Evolutionary conservation across 2,329 filamentous ascomycete genomes (phyloP).

Genomic region (Chrysosphaeria jannelii): DNA sequence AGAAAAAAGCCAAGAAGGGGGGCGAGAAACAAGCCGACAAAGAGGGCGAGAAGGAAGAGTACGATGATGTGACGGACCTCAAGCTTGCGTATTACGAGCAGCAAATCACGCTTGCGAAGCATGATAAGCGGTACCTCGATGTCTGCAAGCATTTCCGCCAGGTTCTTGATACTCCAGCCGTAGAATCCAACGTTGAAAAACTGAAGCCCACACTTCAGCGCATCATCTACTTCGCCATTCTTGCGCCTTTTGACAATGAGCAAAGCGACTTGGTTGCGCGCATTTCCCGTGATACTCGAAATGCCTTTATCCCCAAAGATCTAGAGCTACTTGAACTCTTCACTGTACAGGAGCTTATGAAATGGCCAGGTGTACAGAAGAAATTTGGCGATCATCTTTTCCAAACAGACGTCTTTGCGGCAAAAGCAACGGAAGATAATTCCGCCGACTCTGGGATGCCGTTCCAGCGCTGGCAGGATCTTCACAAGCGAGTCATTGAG

Average conservation of each 20-base stretch:
- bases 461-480: slow-evolving; percentile 64
- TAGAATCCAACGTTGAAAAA: slow-evolving; percentile 67
- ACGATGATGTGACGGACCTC: slow-evolving; percentile 86
- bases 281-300: slow-evolving; percentile 60
- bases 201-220: slow-evolving; percentile 69
- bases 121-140: slow-evolving; percentile 90
- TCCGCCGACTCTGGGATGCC: slow-evolving; percentile 32
- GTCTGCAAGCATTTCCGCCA: slow-evolving; percentile 96
- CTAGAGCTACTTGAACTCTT: slow-evolving; percentile 77
- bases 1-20: slow-evolving; percentile 55
- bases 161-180: slow-evolving; percentile 81
- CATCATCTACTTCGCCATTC: slow-evolving; percentile 91
- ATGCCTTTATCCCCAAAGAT: slow-evolving; percentile 46
- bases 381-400: slow-evolving; percentile 71
- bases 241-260: slow-evolving; percentile 93
- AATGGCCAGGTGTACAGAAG: slow-evolving; percentile 80
- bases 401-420: slow-evolving; percentile 68
- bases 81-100: slow-evolving; percentile 95
- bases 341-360: slow-evolving; percentile 88
- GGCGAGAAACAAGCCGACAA: slow-evolving; percentile 50
- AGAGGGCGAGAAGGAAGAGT: too few species aligned
- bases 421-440: slow-evolving; percentile 7
- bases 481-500: slow-evolving; percentile 95
- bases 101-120: slow-evolving; percentile 83
- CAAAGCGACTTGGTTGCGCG: slow-evolving; percentile 92